These are phyloP conservation scores for Leccinum subatratum DNA, from an alignment of 1,284 basidiomycete genomes.

Conservation along the genomic window DNA sequence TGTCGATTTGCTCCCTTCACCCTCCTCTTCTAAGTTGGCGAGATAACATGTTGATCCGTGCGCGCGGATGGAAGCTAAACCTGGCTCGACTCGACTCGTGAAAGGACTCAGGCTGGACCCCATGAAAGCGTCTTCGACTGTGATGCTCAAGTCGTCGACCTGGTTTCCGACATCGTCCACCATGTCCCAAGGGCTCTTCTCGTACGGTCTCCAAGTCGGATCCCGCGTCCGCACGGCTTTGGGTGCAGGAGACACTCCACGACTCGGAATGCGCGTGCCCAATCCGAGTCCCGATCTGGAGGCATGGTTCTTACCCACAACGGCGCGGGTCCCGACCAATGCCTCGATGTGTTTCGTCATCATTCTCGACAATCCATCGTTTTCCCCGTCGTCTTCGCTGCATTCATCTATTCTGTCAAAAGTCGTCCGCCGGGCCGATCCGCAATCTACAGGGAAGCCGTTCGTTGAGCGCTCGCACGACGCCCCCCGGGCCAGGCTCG, in stretches of 20 bases:
- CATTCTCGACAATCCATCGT: conserved; percentile 26
- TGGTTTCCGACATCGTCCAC: conserved; percentile 11
- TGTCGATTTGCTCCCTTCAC: conserved; percentile 19
- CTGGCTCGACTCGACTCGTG: conserved; percentile 22
- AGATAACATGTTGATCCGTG: conserved; percentile 16
- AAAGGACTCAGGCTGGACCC: conserved; percentile 28
- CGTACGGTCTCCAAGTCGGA: conserved; percentile 18
- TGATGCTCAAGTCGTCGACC: conserved; percentile 3
- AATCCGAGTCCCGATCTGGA: conserved; percentile 11
- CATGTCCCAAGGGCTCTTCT: conserved; percentile 27
- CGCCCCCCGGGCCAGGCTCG: conserved; percentile 24
- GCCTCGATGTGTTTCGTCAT: conserved; percentile 46
- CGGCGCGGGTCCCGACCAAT: conserved; percentile 45
- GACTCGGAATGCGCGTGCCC: conserved; percentile 9
- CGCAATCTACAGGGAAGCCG: conserved; percentile 44
- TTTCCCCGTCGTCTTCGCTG: conserved; percentile 4
- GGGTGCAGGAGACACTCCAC: conserved; percentile 24
- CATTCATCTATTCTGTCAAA: conserved; percentile 9
- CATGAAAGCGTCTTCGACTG: conserved; percentile 18
- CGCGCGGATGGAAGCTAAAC: conserved; percentile 8
- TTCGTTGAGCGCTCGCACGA: conserved; percentile 45
- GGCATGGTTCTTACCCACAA: conserved; percentile 26
- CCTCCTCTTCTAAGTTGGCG: conserved; percentile 26
- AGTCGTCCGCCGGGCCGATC: conserved; percentile 36
- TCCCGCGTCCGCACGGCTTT: conserved; percentile 26